These are phyloP conservation scores for Alloteropsis semialata DNA, from an alignment of 176 grass and related monocot species.

Conservation along the genomic window DNA sequence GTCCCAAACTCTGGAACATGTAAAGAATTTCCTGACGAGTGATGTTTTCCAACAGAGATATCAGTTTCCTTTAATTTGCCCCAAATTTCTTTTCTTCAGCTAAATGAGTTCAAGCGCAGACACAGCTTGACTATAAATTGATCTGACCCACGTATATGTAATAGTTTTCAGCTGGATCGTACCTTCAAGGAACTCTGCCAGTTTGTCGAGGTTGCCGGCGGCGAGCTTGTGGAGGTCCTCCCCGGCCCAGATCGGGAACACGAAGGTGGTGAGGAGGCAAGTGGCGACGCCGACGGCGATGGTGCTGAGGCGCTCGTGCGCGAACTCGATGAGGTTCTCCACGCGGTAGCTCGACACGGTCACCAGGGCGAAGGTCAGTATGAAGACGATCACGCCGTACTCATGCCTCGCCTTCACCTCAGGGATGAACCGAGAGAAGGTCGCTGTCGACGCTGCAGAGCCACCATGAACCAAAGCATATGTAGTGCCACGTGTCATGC, in stretches of 20 bases:
- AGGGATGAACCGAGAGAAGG: slow-evolving; percentile 93
- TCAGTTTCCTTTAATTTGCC: too few relatives aligned
- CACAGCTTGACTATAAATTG: too few relatives aligned
- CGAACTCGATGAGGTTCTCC: slow-evolving; percentile 52
- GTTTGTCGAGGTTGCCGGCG: slow-evolving; percentile 59
- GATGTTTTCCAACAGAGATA: too few relatives aligned
- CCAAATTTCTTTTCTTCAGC: too few relatives aligned
- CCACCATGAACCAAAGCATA: neutral
- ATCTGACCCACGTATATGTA: too few relatives aligned
- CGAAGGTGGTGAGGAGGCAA: slow-evolving; percentile 63
- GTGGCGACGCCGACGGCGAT: slow-evolving; percentile 64
- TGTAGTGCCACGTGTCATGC: too few relatives aligned
- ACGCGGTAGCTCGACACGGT: slow-evolving; percentile 89
- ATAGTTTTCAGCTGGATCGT: neutral
- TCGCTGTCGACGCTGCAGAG: slow-evolving; percentile 61
- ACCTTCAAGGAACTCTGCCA: slow-evolving; percentile 88
- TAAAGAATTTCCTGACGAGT: too few relatives aligned
- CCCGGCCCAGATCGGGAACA: slow-evolving; percentile 85
- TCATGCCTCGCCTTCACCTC: slow-evolving; percentile 87
- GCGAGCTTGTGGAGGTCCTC: slow-evolving; percentile 76
- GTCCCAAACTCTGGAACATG: too few relatives aligned
- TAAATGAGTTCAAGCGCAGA: too few relatives aligned
- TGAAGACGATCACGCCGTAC: slow-evolving; percentile 84
- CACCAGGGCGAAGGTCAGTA: slow-evolving; percentile 83
- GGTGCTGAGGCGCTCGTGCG: slow-evolving; percentile 73